phyloP scores from a whole-genome alignment of 176 grass and related monocot species.

The Oryza brachyantha region DNA sequence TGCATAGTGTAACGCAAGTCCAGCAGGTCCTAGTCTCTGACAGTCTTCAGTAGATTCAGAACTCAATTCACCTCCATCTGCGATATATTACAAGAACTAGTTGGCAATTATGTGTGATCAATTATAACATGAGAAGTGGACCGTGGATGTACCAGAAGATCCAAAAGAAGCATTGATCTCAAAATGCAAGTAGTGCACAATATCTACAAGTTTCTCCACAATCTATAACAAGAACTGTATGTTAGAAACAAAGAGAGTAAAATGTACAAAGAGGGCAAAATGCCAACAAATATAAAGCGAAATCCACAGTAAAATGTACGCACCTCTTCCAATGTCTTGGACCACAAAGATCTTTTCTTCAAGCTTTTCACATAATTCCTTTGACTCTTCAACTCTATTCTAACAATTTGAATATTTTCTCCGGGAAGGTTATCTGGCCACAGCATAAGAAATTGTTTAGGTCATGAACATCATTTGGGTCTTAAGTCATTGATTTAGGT shows the following conservation, averaged over 20 bases:
- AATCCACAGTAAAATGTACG: conserved; percentile 25
- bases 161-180: conserved; percentile 65
- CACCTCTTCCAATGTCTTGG: conserved; percentile 82
- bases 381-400: conserved; percentile 83
- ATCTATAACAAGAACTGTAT: conserved; percentile 53
- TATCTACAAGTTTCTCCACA: conserved; percentile 84
- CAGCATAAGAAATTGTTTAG: neutral
- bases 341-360: conserved; percentile 97
- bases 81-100: conserved; percentile 17
- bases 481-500: neutral
- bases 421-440: conserved; percentile 35
- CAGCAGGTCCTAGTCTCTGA: conserved; percentile 64
- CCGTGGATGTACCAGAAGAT: conserved; percentile 55
- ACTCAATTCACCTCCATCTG: conserved; percentile 53
- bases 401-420: conserved; percentile 70
- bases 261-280: too few species aligned
- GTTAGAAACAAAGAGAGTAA: conserved; percentile 21
- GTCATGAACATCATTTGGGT: neutral
- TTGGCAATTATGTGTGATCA: conserved; percentile 1
- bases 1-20: conserved; percentile 82
- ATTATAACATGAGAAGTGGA: conserved; percentile 21
- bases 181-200: conserved; percentile 81
- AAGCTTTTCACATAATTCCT: conserved; percentile 81
- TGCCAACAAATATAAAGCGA: neutral
- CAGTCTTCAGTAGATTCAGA: conserved; percentile 34